phyloP scores from a whole-genome alignment of 2,329 filamentous ascomycete genomes.

The Fusarium sarcochroum region DNA sequence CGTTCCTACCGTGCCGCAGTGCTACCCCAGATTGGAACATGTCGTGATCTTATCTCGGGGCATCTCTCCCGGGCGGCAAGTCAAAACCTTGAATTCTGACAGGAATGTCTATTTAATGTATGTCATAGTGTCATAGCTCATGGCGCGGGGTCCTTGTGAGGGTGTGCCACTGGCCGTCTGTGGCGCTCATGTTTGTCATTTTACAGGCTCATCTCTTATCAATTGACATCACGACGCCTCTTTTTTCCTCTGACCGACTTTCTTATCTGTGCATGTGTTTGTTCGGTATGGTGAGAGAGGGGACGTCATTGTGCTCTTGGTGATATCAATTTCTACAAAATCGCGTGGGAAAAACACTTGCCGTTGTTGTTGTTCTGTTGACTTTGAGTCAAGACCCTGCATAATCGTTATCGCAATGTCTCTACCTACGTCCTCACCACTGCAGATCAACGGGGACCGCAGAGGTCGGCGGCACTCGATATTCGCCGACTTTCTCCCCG shows the following conservation, averaged over 20 bases:
- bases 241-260: conserved; percentile 24
- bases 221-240: conserved; percentile 35
- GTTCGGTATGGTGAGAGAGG: not conserved
- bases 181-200: conserved; percentile 21
- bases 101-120: not conserved
- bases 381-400: not conserved
- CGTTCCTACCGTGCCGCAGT: conserved; percentile 3
- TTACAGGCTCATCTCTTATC: conserved; percentile 29
- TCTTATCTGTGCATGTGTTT: not conserved
- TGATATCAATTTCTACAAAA: conserved; percentile 1
- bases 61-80: conserved; percentile 21
- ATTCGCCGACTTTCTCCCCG: conserved; percentile 42
- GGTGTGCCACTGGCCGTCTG: conserved; percentile 22
- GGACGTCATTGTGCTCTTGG: conserved; percentile 11
- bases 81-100: conserved; percentile 17
- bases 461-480: conserved; percentile 38
- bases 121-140: conserved; percentile 31
- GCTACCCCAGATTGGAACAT: conserved; percentile 15
- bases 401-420: conserved; percentile 11
- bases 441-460: conserved; percentile 7
- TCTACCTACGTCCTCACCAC: conserved; percentile 18
- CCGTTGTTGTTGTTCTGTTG: not conserved
- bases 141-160: conserved; percentile 12
- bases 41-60: conserved; percentile 39
- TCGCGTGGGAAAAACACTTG: not conserved